Evolutionary conservation across 345 rosid species (phyloP), one percentile per base, ranked within the genome.

Genomic region (Acer campestre): DNA sequence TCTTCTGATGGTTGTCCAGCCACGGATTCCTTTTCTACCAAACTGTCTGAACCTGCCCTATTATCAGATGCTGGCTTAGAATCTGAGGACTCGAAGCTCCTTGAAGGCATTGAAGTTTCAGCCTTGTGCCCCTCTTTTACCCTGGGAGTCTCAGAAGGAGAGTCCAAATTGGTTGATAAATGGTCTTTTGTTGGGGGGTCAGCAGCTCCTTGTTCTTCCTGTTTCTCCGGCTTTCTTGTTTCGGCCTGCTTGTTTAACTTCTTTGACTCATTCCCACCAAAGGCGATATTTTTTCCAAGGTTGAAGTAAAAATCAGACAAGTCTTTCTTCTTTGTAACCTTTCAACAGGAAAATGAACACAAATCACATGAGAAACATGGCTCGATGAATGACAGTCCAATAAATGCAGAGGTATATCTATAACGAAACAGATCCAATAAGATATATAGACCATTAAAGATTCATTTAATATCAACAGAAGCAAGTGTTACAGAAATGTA

Each of bases 321-420:
- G 78, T 92, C 95, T 10, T 76, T 89, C 88, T 96, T 96, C 91
- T 90, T 94, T 40, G 97, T 91, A 79, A 94, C 98, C 99, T 94
- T 70, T 18, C 48, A 77, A 79, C 27, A 75, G 67, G 40, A 83
- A 73, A 76, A 81, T 48, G 61, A 31, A 75, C 77, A 9, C 12
- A 35, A 10, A 61, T 61, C 11, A 73, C 23, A 49, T 55, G 35
- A 25, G 38, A 71, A 10, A 65, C 17, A 77, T 18, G 9, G 44
- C 48, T 67, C 35, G 35, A 17, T 7, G 40, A 44, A 35, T 17
- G 23, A 29, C 42, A 56, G 61, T 20, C 18, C 27, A 12, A 20
- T 56, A 48, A 25, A 25, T 5, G 10, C 11, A n/a, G 49, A 17
- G 5, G 1, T 29, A 63, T 64, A 63, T 74, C 61, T 44, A 44